Conservation (phyloP, 1,284 basidiomycete species). For the Ceratobasidium papillatum region DNA sequence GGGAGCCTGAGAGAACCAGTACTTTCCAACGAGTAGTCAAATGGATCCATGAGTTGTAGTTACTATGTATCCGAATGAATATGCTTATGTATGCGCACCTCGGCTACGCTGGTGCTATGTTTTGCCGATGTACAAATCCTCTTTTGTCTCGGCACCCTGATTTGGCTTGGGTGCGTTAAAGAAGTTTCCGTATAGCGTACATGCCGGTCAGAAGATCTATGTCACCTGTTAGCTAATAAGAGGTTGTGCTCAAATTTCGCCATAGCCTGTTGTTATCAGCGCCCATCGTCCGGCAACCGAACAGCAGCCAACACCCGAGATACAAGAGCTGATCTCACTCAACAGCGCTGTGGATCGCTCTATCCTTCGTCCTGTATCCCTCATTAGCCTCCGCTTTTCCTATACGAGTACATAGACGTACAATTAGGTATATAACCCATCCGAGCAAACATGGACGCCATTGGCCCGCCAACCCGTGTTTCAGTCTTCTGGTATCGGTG, state of each 20-base stretch:
- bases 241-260: too few species aligned
- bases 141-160: neutral
- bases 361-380: too few species aligned
- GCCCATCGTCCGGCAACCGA: neutral
- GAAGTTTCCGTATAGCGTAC: neutral
- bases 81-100: neutral
- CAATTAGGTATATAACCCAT: neutral
- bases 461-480: slow-evolving; percentile 11
- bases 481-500: neutral
- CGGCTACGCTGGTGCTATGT: too few species aligned
- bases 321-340: neutral
- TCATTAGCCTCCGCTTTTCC: neutral
- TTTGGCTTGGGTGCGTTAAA: too few species aligned
- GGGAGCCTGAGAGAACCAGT: slow-evolving; percentile 29
- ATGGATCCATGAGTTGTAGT: slow-evolving; percentile 17
- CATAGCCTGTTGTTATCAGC: neutral
- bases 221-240: too few species aligned
- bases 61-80: too few species aligned
- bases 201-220: too few species aligned
- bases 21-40: neutral
- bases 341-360: neutral
- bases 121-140: too few species aligned
- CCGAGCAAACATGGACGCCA: neutral
- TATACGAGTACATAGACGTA: neutral
- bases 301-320: neutral